Base-by-base conservation (phyloP, 176 grass and related monocot species). In the Oryza coarctata region DNA sequence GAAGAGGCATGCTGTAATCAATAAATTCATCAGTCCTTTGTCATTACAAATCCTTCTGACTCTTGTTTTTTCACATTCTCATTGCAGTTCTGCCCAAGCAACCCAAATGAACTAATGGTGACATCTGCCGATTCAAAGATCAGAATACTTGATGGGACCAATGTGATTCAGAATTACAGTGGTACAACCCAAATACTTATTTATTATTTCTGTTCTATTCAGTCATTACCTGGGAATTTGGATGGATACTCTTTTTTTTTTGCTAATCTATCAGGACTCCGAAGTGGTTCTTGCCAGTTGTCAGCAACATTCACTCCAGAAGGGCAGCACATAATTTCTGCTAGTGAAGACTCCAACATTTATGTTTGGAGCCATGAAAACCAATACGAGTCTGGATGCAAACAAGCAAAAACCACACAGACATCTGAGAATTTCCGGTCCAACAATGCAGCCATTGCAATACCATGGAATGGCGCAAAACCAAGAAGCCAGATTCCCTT, bases 121-220 rank as follows among this genome's bases (percentile, higher is more conserved):
- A 94, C 90, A 75, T 97, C 88, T 77, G 94, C 94, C 5, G 92
- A 94, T 75, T 94, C 94, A 0, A 92, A 92, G 85, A 85, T 97
- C 80, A 88, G 81, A 88, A 94, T 97, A 79, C 71, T 97, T 68
- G 85, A 97, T 44, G 92, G 92, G 29, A 78, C 52, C 39, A 80
- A 71, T 52, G 85, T 97, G 86, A 89, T 87, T 87, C 87, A 86
- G 76, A 92, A 94, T 76, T 97, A 90, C 78, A 97, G 93, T 85
- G 94, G 94, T 97, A 94, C 15, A 26, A 2, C 60, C 71, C 86
- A 82, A 66, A 67, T 75, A n/a, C 27, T 85, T 68, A 23, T 84
- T 69, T 62, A 71, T 26, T 82, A 55, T 4, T 62, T 44, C 72
- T 80, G 3, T 20, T 67, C 7, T 41, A 76, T 45, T 18, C 10